Conservation (phyloP, 1,284 basidiomycete genomes). For the Ganoderma lingzhi region DNA sequence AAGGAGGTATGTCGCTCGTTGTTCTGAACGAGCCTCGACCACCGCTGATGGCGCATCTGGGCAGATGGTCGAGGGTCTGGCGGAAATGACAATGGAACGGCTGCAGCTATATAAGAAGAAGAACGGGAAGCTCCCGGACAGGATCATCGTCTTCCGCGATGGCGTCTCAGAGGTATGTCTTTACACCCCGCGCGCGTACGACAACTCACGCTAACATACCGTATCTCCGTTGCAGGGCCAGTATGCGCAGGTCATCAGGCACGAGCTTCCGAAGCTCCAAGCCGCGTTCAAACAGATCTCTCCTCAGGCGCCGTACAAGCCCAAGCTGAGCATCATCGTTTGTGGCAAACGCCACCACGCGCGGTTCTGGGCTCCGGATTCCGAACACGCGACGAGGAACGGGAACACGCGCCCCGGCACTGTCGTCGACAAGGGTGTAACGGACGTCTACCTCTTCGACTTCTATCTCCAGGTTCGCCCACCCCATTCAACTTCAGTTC, state of each 20-base stretch:
- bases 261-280: constrained; percentile 66
- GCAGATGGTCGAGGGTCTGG: constrained; percentile 73
- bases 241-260: constrained; percentile 61
- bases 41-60: neutral
- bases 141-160: constrained; percentile 77
- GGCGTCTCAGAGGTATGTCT: constrained; percentile 73
- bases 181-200: neutral
- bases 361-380: constrained; percentile 64
- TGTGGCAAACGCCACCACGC: constrained; percentile 86
- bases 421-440: constrained; percentile 77
- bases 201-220: constrained; percentile 54
- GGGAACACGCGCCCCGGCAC: constrained; percentile 81
- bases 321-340: constrained; percentile 73
- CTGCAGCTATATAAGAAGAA: constrained; percentile 66
- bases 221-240: constrained; percentile 60
- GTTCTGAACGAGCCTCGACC: too few species aligned
- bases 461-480: constrained; percentile 76
- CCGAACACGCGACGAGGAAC: constrained; percentile 58
- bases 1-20: constrained; percentile 72
- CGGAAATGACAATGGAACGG: constrained; percentile 73
- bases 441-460: constrained; percentile 75
- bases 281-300: constrained; percentile 64
- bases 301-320: constrained; percentile 57
- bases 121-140: constrained; percentile 56
- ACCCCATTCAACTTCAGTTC: too few species aligned